Evolutionary conservation across 768 basidiomycete genomes (phyloP), one percentile per base, ranked within the genome.

Genomic region (Tricholoma saponaceum): DNA sequence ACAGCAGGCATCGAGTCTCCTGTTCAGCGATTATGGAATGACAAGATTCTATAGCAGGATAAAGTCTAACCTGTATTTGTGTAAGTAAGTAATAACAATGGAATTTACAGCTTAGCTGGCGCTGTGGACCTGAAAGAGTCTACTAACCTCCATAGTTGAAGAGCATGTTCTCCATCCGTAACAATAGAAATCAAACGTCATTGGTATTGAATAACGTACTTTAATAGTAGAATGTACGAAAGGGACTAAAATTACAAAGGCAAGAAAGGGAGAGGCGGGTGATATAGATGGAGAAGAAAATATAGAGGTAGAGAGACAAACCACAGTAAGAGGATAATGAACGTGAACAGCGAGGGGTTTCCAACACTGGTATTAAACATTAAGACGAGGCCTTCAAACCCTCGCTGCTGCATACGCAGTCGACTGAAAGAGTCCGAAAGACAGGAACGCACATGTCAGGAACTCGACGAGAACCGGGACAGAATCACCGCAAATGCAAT

Each of bases 401-500:
- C 59, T 56, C 33, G 43, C 14, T 61, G 58, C 44, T 44, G 16
- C 32, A 52, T 60, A 52, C 12, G 56, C 59, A 64, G 32, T 56
- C 56, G 54, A 23, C 52, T 9, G 18, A 39, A 26, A 52, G 25
- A 35, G 16, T 39, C 33, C 33, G 20, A 10, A 22, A 22, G 32
- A 41, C 49, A 54, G 25, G 28, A 55, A 18, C n/a, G n/a, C 32
- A 28, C 1, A 37, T 14, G 37, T 72, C 63, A 75, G 55, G 70
- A 64, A 59, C 72, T 74, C 26, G 87, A 82, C 25, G 89, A 88
- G 61, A 92, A 77, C 61, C 88, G 80, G 30, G 90, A 91, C 10
- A 93, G 83, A 52, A 92, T 71, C 20, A 92, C 84, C 0, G 90
- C 90, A 47, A 93, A 70, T 5, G 84, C 87, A 56, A 92, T 86